Conservation (phyloP, 257 asterid genomes). For the Cruciata laevipes region DNA sequence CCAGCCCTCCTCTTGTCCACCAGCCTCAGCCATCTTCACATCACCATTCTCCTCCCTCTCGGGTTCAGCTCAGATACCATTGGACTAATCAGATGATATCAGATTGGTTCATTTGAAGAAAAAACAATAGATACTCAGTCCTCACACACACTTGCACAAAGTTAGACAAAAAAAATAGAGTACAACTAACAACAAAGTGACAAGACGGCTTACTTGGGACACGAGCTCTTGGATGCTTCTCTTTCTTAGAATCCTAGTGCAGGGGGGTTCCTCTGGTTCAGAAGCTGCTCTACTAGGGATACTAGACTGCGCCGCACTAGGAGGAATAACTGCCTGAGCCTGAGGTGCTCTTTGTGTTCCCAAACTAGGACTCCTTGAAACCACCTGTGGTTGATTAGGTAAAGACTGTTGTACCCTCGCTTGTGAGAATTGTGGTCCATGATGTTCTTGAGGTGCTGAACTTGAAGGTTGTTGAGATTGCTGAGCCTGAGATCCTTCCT, state of each 20-base stretch:
- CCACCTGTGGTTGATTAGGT: constrained; percentile 59
- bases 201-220: constrained; percentile 43
- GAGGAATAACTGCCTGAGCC: constrained; percentile 35
- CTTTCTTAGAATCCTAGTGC: constrained; percentile 59
- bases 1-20: too few species aligned
- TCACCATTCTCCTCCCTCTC: too few species aligned
- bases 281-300: constrained; percentile 32
- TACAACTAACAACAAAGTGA: neutral
- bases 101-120: neutral
- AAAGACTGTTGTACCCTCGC: constrained; percentile 51
- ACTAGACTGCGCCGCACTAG: constrained; percentile 37
- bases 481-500: constrained; percentile 35
- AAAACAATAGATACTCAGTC: neutral
- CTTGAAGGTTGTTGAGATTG: constrained; percentile 41
- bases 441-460: constrained; percentile 50
- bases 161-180: neutral
- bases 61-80: neutral
- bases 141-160: neutral
- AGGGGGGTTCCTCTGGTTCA: constrained; percentile 50
- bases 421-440: constrained; percentile 46
- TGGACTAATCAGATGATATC: neutral
- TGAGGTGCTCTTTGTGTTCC: constrained; percentile 60
- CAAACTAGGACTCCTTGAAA: constrained; percentile 45
- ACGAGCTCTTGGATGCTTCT: constrained; percentile 81
- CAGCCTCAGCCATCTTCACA: too few species aligned